phyloP scores from a whole-genome alignment of 2,329 filamentous ascomycete species.

The Aspergillus japonicus region DNA sequence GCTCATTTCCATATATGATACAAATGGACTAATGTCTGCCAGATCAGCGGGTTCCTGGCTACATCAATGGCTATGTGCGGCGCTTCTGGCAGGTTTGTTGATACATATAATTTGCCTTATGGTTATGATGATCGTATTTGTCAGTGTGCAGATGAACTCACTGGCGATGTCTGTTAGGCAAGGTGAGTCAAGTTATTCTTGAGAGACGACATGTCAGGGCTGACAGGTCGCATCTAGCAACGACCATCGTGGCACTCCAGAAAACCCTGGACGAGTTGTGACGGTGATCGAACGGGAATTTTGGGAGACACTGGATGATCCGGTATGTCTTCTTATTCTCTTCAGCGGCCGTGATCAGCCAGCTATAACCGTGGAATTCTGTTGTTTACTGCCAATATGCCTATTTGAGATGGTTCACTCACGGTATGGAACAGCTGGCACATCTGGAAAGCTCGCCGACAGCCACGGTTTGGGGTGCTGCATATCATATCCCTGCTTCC shows the following conservation, averaged over 20 bases:
- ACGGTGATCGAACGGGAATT: slow-evolving; percentile 83
- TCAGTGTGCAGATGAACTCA: not conserved
- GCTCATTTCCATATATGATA: too few species aligned
- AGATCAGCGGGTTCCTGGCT: slow-evolving; percentile 85
- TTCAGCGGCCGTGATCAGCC: not conserved
- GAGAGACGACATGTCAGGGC: slow-evolving; percentile 6
- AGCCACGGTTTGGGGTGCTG: slow-evolving; percentile 80
- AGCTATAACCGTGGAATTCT: not conserved
- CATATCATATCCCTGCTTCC: slow-evolving; percentile 75
- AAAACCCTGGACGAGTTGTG: slow-evolving; percentile 83
- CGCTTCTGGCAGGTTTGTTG: slow-evolving; percentile 91
- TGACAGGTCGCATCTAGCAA: slow-evolving; percentile 56
- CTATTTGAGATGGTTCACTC: not conserved
- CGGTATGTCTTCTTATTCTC: slow-evolving; percentile 44
- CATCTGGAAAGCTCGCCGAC: slow-evolving; percentile 33
- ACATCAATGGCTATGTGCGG: slow-evolving; percentile 89
- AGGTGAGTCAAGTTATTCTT: slow-evolving; percentile 24
- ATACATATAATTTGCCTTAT: not conserved
- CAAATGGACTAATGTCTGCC: slow-evolving; percentile 4
- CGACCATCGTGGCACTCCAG: slow-evolving; percentile 90
- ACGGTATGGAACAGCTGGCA: slow-evolving; percentile 28
- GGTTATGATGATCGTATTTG: not conserved
- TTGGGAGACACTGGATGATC: slow-evolving; percentile 73
- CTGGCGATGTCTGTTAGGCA: slow-evolving; percentile 23
- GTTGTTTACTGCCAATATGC: not conserved